Evolutionary conservation across 192 early-diverging fungal species (phyloP).

Genomic region (Obelidium mucronatum): DNA sequence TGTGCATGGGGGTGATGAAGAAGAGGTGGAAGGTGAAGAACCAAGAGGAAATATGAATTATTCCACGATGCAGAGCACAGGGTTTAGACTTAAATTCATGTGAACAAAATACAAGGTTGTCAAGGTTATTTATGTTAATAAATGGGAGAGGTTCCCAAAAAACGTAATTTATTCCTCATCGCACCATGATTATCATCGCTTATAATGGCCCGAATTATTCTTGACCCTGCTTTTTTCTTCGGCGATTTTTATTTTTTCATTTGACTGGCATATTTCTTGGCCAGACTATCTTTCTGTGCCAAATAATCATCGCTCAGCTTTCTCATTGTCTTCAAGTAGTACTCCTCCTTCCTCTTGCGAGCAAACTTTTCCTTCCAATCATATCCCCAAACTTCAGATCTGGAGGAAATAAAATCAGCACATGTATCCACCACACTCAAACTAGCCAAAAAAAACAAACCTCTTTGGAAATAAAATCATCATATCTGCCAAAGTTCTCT

Average conservation of each 20-base stretch:
- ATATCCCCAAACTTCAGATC: conserved; percentile 58
- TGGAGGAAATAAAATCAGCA: background rate
- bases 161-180: too few relatives aligned
- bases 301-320: conserved; percentile 52
- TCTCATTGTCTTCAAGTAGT: conserved; percentile 48
- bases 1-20: conserved; percentile 56
- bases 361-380: conserved; percentile 50
- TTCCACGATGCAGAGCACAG: conserved; percentile 60
- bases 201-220: too few relatives aligned
- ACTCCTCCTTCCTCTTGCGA: conserved; percentile 49
- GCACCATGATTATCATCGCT: too few relatives aligned
- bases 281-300: conserved; percentile 2
- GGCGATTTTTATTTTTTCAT: background rate
- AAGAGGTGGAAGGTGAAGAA: conserved; percentile 50
- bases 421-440: background rate
- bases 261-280: conserved; percentile 31
- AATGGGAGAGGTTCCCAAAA: background rate
- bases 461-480: conserved; percentile 65
- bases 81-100: conserved; percentile 62
- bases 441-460: conserved; percentile 24
- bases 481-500: conserved; percentile 71
- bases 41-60: conserved; percentile 57
- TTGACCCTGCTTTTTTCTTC: too few relatives aligned
- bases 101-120: conserved; percentile 4
- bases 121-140: background rate